Evolutionary conservation across 345 rosid species (phyloP).

Genomic region (Melaleuca alternifolia): DNA sequence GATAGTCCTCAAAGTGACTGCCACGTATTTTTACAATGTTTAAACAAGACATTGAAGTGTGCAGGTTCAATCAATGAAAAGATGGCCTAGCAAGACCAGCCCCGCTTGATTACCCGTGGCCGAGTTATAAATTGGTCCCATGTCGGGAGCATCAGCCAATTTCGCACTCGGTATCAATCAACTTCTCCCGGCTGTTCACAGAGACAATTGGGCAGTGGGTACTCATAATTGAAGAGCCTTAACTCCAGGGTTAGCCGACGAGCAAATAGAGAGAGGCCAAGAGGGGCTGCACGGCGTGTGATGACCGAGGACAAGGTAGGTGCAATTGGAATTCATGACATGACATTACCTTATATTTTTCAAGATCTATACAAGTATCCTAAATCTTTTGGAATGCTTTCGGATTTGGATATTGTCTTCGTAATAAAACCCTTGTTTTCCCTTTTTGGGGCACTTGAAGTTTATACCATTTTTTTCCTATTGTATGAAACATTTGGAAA

Average conservation of each 20-base stretch:
- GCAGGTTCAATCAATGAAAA: neutral
- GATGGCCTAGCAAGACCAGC: neutral
- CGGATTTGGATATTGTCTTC: neutral
- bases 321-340: neutral
- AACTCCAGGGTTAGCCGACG: neutral
- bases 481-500: neutral
- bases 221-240: neutral
- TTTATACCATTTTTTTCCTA: neutral
- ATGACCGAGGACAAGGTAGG: neutral
- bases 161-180: conserved; percentile 11
- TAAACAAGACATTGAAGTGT: neutral
- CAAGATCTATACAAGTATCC: neutral
- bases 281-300: neutral
- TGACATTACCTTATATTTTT: neutral
- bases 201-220: neutral
- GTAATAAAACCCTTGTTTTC: neutral
- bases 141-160: neutral
- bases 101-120: neutral
- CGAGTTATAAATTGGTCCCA: neutral
- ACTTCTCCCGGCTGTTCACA: conserved; percentile 23
- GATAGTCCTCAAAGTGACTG: neutral
- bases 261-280: neutral
- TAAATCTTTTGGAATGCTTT: too few relatives aligned
- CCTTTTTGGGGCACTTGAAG: neutral
- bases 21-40: neutral